These are phyloP conservation scores for Pistacia atlantica DNA, from an alignment of 345 rosid genomes.

Conservation along the genomic window DNA sequence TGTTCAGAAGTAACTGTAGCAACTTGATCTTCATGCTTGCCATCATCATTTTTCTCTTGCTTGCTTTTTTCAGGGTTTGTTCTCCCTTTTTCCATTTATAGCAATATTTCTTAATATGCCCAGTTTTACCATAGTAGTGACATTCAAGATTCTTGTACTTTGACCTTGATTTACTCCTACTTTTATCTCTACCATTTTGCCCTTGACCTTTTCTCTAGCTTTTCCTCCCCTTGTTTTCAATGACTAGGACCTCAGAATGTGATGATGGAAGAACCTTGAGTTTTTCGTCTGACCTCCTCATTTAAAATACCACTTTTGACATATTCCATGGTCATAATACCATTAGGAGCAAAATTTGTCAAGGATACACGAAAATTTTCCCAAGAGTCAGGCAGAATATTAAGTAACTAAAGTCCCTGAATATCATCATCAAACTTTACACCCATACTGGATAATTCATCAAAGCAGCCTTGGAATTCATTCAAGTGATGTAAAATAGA, in stretches of 20 bases:
- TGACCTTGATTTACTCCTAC: neutral
- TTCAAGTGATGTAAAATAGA: neutral
- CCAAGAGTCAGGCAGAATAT: neutral
- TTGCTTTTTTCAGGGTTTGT: no score
- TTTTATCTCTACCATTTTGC: neutral
- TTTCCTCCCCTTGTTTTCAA: neutral
- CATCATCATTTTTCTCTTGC: no score
- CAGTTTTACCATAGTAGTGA: neutral
- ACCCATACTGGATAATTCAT: neutral
- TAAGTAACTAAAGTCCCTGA: no score
- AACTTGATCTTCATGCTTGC: no score
- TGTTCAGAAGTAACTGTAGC: no score
- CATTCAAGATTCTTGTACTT: neutral
- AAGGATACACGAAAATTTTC: neutral
- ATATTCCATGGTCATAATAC: neutral
- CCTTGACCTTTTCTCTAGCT: neutral
- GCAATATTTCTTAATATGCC: neutral
- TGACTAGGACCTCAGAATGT: neutral
- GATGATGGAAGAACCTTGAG: neutral
- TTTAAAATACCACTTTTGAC: conserved; percentile 3
- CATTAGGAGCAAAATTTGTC: neutral
- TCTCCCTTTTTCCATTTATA: neutral
- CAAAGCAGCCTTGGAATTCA: neutral
- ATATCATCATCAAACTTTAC: neutral
- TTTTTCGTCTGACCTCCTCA: conserved; percentile 10